These are phyloP conservation scores for Knufia petricola DNA, from an alignment of 2,329 filamentous ascomycete species.

Conservation along the genomic window DNA sequence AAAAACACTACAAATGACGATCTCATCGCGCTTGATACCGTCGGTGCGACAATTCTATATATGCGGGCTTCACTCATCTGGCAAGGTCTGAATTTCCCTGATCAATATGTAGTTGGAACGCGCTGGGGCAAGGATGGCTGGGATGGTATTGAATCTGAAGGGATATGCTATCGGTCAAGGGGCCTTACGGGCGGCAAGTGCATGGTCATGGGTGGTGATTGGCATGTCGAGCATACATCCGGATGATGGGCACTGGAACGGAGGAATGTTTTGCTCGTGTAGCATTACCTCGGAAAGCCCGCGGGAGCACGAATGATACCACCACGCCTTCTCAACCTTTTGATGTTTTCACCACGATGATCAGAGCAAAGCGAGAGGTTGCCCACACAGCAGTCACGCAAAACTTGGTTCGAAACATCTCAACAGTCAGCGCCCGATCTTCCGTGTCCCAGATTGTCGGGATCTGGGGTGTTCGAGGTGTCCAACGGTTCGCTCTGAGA, in stretches of 20 bases:
- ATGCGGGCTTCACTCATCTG: slow-evolving; percentile 10
- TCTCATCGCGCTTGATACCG: slow-evolving; percentile 1
- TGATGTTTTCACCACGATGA: too few relatives aligned
- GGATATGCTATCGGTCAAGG: slow-evolving; percentile 9
- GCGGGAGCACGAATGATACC: too few relatives aligned
- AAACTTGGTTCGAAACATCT: too few relatives aligned
- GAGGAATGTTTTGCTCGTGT: too few relatives aligned
- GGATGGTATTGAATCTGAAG: slow-evolving; percentile 14
- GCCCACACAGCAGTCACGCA: too few relatives aligned
- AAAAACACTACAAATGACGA: slow-evolving; percentile 6
- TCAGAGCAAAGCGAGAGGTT: too few relatives aligned
- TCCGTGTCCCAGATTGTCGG: too few relatives aligned
- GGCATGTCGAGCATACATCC: slow-evolving; percentile 7
- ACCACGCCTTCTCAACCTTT: too few relatives aligned
- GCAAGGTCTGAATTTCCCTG: slow-evolving; percentile 9
- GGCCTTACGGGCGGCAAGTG: slow-evolving; percentile 8
- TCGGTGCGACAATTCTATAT: slow-evolving; percentile 10
- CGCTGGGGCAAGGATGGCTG: slow-evolving; percentile 11
- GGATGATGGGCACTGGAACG: slow-evolving; percentile 1
- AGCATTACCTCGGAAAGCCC: too few relatives aligned
- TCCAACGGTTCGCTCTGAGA: too few relatives aligned
- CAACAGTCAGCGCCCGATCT: too few relatives aligned
- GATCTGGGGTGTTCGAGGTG: too few relatives aligned
- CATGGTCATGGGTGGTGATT: slow-evolving; percentile 4
- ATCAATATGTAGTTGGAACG: slow-evolving; percentile 8